Evolutionary conservation across 177 flowering plant genomes (phyloP).

Genomic region (Vitis hybrid): DNA sequence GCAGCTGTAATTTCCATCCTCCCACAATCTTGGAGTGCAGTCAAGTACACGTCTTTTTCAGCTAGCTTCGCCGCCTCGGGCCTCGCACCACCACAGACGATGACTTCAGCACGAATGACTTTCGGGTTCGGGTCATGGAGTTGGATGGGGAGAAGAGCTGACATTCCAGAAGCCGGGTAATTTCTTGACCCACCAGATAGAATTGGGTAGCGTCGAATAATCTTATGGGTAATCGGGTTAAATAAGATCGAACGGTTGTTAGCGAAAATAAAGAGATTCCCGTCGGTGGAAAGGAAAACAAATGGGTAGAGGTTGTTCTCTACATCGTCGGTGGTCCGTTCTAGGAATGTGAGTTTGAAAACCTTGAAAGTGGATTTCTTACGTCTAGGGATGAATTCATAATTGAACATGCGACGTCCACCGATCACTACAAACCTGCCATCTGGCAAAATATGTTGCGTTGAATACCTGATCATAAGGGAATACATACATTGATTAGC

Average conservation of each 20-base stretch:
- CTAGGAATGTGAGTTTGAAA: slow-evolving; percentile 21
- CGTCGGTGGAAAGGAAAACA: slow-evolving; percentile 34
- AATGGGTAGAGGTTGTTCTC: slow-evolving; percentile 49
- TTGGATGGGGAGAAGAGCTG: no score
- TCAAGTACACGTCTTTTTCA: slow-evolving; percentile 11
- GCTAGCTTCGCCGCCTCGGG: slow-evolving; percentile 12
- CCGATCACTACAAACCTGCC: slow-evolving; percentile 35
- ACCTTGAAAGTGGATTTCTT: background rate
- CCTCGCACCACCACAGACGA: no score
- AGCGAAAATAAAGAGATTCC: slow-evolving; percentile 25
- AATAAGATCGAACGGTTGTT: no score
- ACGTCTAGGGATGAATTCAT: slow-evolving; percentile 2
- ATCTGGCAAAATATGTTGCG: slow-evolving; percentile 25
- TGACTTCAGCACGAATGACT: no score
- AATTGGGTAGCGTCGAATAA: no score
- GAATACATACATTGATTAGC: no score
- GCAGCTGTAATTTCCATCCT: slow-evolving; percentile 34
- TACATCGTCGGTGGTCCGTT: slow-evolving; percentile 20
- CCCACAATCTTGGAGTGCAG: slow-evolving; percentile 38
- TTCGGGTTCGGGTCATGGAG: no score
- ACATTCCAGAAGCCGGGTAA: no score
- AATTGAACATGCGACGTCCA: slow-evolving; percentile 18
- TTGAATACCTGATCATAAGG: slow-evolving; percentile 25
- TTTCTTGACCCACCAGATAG: no score
- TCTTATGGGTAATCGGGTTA: no score